Conservation (phyloP, 73 alveolate species). For the Paramecium tetraurelia region DNA sequence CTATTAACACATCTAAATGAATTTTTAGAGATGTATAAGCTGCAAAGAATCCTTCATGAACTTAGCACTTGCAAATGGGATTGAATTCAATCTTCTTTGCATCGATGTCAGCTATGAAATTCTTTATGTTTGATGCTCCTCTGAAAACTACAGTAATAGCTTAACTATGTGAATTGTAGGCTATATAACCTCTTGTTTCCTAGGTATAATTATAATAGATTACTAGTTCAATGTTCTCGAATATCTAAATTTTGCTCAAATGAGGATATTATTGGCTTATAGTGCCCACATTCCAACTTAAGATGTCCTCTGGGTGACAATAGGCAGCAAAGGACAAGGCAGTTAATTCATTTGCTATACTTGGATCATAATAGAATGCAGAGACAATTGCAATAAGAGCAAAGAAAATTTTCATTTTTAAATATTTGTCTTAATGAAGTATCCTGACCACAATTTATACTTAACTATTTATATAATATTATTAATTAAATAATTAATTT, state of each 20-base stretch:
- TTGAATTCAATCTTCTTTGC: background rate
- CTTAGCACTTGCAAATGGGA: background rate
- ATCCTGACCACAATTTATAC: background rate
- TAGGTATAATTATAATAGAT: background rate
- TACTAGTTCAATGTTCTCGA: background rate
- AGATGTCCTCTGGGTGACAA: conserved; percentile 32
- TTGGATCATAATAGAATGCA: background rate
- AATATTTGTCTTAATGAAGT: background rate
- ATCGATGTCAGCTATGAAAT: background rate
- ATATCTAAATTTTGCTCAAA: background rate
- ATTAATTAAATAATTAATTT: background rate
- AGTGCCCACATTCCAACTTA: conserved; percentile 46
- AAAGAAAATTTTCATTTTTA: background rate
- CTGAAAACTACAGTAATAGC: background rate
- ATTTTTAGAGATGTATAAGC: background rate
- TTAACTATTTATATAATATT: background rate
- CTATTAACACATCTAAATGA: background rate
- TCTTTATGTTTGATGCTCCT: background rate
- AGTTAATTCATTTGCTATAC: background rate
- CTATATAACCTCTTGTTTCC: background rate
- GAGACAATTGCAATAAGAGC: background rate
- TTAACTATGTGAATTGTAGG: background rate
- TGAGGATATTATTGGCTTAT: conserved; percentile 25
- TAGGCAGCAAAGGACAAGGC: conserved; percentile 40
- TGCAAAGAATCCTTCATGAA: conserved; percentile 4